Conservation (phyloP, 371 early-diverging fungal species). For the Mortierella polycephala region DNA sequence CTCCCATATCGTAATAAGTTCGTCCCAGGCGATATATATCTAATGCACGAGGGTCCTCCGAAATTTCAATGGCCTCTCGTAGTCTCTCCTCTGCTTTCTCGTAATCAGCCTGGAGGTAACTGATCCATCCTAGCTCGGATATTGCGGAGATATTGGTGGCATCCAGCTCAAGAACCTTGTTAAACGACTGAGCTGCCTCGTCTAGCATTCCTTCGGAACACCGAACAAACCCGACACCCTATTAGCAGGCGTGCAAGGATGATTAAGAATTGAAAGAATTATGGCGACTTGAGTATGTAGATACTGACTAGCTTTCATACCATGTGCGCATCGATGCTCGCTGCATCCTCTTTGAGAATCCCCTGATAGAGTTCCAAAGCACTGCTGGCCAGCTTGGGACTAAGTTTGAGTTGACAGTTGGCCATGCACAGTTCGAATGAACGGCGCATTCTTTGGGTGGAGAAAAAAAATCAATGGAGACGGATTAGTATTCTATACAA, state of each 20-base stretch:
- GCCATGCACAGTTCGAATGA: conserved; percentile 76
- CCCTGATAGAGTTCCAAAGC: conserved; percentile 64
- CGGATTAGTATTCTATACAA: not conserved
- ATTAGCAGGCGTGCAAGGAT: not conserved
- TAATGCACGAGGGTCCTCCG: conserved; percentile 57
- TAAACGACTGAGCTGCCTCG: conserved; percentile 67
- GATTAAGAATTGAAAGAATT: not conserved
- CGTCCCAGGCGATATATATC: conserved; percentile 78
- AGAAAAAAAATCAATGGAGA: not conserved
- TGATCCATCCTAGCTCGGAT: conserved; percentile 74
- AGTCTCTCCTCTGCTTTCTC: conserved; percentile 68
- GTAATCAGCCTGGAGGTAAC: conserved; percentile 63
- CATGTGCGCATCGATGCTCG: conserved; percentile 64
- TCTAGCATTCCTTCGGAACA: conserved; percentile 52
- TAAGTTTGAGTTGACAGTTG: conserved; percentile 67
- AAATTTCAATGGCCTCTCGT: conserved; percentile 61
- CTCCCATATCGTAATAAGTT: conserved; percentile 85
- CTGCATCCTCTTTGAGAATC: conserved; percentile 59
- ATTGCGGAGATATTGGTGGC: conserved; percentile 59
- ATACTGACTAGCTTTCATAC: conserved; percentile 25
- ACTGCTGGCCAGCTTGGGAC: conserved; percentile 62
- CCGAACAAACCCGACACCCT: conserved; percentile 55
- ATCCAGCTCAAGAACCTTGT: conserved; percentile 61
- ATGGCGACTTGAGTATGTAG: too few relatives aligned
- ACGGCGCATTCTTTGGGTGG: conserved; percentile 54